Base-by-base conservation (phyloP, 805 yeast species). In the Lachancea sp. region DNA sequence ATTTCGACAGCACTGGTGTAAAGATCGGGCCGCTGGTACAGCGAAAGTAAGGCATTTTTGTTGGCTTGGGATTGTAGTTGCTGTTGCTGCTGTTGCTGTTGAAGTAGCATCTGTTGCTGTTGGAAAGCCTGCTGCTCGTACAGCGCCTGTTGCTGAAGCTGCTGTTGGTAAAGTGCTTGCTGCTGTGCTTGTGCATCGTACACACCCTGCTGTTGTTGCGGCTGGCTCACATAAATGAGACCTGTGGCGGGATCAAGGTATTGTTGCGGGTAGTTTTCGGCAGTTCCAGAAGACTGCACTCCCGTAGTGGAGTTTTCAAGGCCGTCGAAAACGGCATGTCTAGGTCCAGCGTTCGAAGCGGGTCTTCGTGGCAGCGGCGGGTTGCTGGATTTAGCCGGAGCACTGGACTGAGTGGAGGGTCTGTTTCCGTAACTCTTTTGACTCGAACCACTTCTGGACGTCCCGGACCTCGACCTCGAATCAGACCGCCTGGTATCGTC, bases 201-300 rank as follows among this genome's bases (percentile, higher is more conserved):
- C 13, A 42, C 34, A 36, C 45, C 38, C 37, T 75, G 78, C 37
- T 75, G 78, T 10, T 35, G 16, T 13, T 18, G 27, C 3, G 25
- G 16, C 15, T 80, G 73, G 55, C 84, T 90, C 30, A 83, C 76
- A 54, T 83, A 84, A 3, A 82, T 63, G 39, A 78, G 74, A 11
- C 91, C 90, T 0, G 88, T 81, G 7, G 74, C 67, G 2, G 89
- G 88, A 54, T 84, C 90, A 17, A 82, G 71, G 58, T 79, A 84
- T 56, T 82, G 91, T 67, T 83, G 63, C 62, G 75, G 65, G 49
- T 67, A 46, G 31, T 66, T 57, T 47, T 56, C 60, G 41, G 57
- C 6, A 25, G 19, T 60, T 7, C 52, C 58, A 10, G 56, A 66
- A 19, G 51, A 59, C 38, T 50, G 57, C 16, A 57, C 53, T 27